Base-by-base conservation (phyloP, 768 basidiomycete genomes). In the Amanita brunnescens region DNA sequence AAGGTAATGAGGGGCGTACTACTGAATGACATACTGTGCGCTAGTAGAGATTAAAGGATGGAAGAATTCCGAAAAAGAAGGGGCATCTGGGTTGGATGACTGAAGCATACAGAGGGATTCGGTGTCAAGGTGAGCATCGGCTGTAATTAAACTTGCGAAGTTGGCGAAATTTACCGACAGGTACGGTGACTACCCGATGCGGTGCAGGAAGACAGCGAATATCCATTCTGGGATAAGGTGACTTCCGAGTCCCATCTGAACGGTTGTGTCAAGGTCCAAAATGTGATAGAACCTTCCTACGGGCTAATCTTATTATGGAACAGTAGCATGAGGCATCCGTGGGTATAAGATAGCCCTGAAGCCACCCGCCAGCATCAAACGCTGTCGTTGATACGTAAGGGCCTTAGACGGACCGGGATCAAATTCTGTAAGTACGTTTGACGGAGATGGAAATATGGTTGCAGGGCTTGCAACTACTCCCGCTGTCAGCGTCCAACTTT, bases 371-470 rank as follows among this genome's bases (percentile, higher is more conserved):
- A 48, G 33, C 33, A 37, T 34, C 33, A 37, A 35, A 35, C 34
- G 47, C 50, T 40, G 50, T 44, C 50, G 41, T 32, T 51, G 50
- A 23, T 51, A 51, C 50, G 50, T 51, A 51, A 51, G 50, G 32
- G 18, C 23, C 16, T 12, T 24, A 16, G 42, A 51, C 50, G 50
- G 50, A 51, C 50, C 50, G 50, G 50, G 50, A 51, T 49, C 47
- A 49, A 49, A 49, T 49, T 42, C 39, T 50, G 49, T 50, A 41
- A 50, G 37, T 26, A 29, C 41, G 33, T 43, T 43, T 51, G 41
- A 51, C 50, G 50, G 50, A 44, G 50, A 51, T 51, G 50, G 50
- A 43, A 51, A 51, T 51, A 51, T 43, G 33, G 30, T 51, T 51
- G 42, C 50, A 44, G 50, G 50, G 41, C 50, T 33, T 51, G 18